Conservation (phyloP, 257 asterid genomes). For the Ilex aquifolium region DNA sequence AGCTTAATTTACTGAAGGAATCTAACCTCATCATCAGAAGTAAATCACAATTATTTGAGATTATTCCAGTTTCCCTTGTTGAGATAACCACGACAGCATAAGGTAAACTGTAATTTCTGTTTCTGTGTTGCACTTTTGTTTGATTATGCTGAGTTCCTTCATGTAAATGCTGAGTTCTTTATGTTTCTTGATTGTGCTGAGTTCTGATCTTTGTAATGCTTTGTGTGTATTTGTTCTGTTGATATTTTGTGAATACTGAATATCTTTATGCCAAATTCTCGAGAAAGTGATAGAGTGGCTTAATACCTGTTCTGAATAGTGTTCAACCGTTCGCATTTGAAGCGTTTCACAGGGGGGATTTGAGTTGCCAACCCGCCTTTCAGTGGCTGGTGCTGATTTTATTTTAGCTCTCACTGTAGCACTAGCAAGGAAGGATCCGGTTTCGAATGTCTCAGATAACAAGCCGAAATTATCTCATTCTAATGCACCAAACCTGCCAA, state of each 20-base stretch:
- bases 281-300: background rate
- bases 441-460: slow-evolving; percentile 30
- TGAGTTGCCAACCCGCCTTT: slow-evolving; percentile 94
- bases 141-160: slow-evolving; percentile 5
- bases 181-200: background rate
- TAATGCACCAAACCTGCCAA: slow-evolving; percentile 29
- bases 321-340: slow-evolving; percentile 14
- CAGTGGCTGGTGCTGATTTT: slow-evolving; percentile 87
- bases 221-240: background rate
- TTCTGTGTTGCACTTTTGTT: no score
- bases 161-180: background rate
- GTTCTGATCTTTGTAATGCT: no score
- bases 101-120: no score
- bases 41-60: no score
- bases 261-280: no score
- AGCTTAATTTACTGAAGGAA: no score
- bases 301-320: no score
- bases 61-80: no score
- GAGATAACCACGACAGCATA: no score
- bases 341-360: slow-evolving; percentile 73
- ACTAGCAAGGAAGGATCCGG: slow-evolving; percentile 43
- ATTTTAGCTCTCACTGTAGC: slow-evolving; percentile 64
- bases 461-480: slow-evolving; percentile 35
- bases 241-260: background rate
- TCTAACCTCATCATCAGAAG: no score